phyloP scores from a whole-genome alignment of 768 basidiomycete genomes.

The Kwoniella sp. region DNA sequence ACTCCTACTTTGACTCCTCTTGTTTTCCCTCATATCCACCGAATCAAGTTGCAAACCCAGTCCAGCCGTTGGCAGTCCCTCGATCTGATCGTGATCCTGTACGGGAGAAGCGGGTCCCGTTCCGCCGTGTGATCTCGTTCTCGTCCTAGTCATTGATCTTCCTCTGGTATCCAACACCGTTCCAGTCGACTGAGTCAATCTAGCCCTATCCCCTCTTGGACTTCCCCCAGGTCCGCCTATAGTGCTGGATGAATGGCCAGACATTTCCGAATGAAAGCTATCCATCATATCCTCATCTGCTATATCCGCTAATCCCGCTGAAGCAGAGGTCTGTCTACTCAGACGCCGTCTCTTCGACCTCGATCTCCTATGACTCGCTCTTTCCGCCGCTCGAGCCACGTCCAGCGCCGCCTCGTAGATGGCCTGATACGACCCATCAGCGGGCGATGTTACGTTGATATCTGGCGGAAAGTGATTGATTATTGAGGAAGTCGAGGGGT shows the following conservation, averaged over 20 bases:
- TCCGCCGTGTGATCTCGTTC: constrained; percentile 2
- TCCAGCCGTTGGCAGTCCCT: constrained; percentile 29
- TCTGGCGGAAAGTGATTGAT: constrained; percentile 17
- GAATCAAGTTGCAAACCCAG: constrained; percentile 2
- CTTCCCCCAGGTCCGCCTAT: constrained; percentile 21
- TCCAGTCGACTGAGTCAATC: constrained; percentile 23
- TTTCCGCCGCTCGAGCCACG: constrained; percentile 51
- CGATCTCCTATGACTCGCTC: constrained; percentile 32
- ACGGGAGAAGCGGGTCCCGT: neutral
- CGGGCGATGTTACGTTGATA: constrained; percentile 17
- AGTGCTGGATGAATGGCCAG: constrained; percentile 33
- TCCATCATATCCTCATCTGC: constrained; percentile 66
- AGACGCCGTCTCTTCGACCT: constrained; percentile 23
- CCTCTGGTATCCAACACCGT: constrained; percentile 26
- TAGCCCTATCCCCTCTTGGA: constrained; percentile 5
- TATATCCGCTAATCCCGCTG: constrained; percentile 51
- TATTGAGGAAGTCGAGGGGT: neutral
- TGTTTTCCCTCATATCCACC: constrained; percentile 29
- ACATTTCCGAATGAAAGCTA: constrained; percentile 73
- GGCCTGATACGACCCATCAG: constrained; percentile 35
- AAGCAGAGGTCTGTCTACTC: constrained; percentile 20
- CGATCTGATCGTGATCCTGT: constrained; percentile 14
- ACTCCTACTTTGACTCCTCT: constrained; percentile 44
- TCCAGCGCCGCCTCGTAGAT: constrained; percentile 54
- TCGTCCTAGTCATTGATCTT: constrained; percentile 23